A percentile compares a stretch with the other conserved stretches of the same genome.
These are phyloP conservation scores for Anisodus acutangulus DNA, from an alignment of 257 asterid genomes.

Conservation along the genomic window DNA sequence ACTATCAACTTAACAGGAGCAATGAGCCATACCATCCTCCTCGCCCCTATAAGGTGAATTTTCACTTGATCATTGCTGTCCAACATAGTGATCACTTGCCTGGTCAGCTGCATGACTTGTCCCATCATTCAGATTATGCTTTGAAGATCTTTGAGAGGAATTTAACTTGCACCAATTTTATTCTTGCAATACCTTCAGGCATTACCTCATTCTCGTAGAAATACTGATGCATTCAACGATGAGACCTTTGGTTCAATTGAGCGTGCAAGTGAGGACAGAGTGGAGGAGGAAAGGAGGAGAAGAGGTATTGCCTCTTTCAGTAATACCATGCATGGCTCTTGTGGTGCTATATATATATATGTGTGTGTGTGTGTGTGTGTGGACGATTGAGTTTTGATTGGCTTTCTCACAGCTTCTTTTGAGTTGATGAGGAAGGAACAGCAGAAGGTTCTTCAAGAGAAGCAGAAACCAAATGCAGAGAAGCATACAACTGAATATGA, in stretches of 20 bases:
- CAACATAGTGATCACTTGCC: background rate
- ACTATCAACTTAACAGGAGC: constrained; percentile 66
- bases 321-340: background rate
- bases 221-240: constrained; percentile 65
- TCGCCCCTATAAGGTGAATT: constrained; percentile 88
- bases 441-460: constrained; percentile 80
- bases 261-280: constrained; percentile 71
- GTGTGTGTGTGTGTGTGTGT: background rate
- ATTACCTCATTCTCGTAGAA: constrained; percentile 69
- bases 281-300: constrained; percentile 89
- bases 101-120: constrained; percentile 20
- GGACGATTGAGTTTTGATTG: constrained; percentile 20
- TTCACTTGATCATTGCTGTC: constrained; percentile 7
- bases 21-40: constrained; percentile 97
- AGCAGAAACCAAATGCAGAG: constrained; percentile 62
- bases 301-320: constrained; percentile 64
- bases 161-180: background rate
- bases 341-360: background rate
- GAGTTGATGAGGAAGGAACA: constrained; percentile 97
- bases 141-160: constrained; percentile 17
- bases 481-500: constrained; percentile 52
- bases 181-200: constrained; percentile 57
- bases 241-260: constrained; percentile 93
- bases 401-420: constrained; percentile 69
- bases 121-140: constrained; percentile 23